These are phyloP conservation scores for Leccinum pachyderme DNA, from an alignment of 1,284 basidiomycete species.

Conservation along the genomic window DNA sequence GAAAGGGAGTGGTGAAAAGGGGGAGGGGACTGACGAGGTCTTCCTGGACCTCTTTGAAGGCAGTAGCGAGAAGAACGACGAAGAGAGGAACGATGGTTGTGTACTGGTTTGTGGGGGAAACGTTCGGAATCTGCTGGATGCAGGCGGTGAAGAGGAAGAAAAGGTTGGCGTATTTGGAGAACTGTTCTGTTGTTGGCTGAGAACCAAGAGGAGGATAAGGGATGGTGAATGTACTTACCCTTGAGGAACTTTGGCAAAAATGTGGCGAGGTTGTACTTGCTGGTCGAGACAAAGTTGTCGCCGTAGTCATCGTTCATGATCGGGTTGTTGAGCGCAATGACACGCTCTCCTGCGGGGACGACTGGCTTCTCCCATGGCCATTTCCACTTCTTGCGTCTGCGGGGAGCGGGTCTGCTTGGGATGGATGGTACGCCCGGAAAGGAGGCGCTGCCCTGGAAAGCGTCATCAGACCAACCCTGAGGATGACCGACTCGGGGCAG, in stretches of 20 bases:
- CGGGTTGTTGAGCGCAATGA: conserved; percentile 72
- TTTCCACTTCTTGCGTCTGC: conserved; percentile 44
- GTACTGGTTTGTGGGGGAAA: conserved; percentile 94
- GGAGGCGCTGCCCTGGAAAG: conserved; percentile 43
- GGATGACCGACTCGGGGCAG: conserved; percentile 46
- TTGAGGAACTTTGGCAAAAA: conserved; percentile 94
- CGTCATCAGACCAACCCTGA: conserved; percentile 63
- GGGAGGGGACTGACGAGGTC: conserved; percentile 61
- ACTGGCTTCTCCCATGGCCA: conserved; percentile 79
- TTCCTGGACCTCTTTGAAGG: conserved; percentile 95
- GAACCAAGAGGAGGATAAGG: not conserved
- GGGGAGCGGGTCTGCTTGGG: conserved; percentile 14
- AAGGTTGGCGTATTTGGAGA: conserved; percentile 97
- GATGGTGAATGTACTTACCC: conserved; percentile 47
- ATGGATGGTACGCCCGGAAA: conserved; percentile 34
- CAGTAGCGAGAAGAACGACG: conserved; percentile 91
- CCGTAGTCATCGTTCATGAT: conserved; percentile 65
- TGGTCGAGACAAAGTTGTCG: conserved; percentile 89
- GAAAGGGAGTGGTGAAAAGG: not conserved
- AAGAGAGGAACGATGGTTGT: conserved; percentile 94
- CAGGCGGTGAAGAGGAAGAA: conserved; percentile 99
- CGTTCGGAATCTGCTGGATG: conserved; percentile 97
- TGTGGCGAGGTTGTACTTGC: conserved; percentile 90
- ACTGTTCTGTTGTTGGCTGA: conserved; percentile 71
- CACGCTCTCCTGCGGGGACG: conserved; percentile 59